phyloP scores from a whole-genome alignment of 1,284 basidiomycete genomes.

The Flammula alnicola region DNA sequence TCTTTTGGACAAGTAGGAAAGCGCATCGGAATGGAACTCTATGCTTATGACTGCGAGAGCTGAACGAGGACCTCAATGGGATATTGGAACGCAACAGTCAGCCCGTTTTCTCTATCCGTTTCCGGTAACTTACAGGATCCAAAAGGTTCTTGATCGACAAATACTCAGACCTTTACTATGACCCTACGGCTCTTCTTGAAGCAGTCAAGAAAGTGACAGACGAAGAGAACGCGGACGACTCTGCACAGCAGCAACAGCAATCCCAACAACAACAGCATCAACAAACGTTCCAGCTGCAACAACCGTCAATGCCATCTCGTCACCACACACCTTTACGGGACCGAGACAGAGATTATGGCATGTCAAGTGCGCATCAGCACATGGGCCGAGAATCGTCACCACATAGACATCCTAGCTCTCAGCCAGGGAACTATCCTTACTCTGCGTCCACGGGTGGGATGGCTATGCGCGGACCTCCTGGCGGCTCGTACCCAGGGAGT shows the following conservation, averaged over 20 bases:
- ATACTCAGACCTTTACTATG: slow-evolving; percentile 68
- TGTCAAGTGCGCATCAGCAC: slow-evolving; percentile 30
- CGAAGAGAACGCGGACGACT: slow-evolving; percentile 41
- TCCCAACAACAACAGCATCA: slow-evolving; percentile 26
- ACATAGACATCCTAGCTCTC: slow-evolving; percentile 23
- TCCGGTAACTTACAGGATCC: slow-evolving; percentile 30
- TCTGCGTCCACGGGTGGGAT: slow-evolving; percentile 26
- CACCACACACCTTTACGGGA: slow-evolving; percentile 37
- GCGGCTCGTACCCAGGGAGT: too few relatives aligned
- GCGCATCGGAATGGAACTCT: slow-evolving; percentile 85
- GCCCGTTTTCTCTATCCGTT: slow-evolving; percentile 20
- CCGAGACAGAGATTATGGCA: slow-evolving; percentile 32
- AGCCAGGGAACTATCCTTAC: slow-evolving; percentile 26
- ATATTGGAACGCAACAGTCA: slow-evolving; percentile 81
- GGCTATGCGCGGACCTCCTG: slow-evolving; percentile 33
- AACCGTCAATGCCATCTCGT: slow-evolving; percentile 32
- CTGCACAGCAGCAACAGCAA: slow-evolving; percentile 23
- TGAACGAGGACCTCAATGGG: slow-evolving; percentile 83
- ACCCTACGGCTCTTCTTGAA: slow-evolving; percentile 55
- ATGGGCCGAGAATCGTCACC: slow-evolving; percentile 34
- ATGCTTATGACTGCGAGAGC: slow-evolving; percentile 76
- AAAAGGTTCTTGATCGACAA: slow-evolving; percentile 71
- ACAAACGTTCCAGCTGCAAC: slow-evolving; percentile 28
- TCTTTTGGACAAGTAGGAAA: slow-evolving; percentile 54
- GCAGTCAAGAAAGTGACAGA: slow-evolving; percentile 46